phyloP scores from a whole-genome alignment of 306 rosid species.

The Cicer arietinum region DNA sequence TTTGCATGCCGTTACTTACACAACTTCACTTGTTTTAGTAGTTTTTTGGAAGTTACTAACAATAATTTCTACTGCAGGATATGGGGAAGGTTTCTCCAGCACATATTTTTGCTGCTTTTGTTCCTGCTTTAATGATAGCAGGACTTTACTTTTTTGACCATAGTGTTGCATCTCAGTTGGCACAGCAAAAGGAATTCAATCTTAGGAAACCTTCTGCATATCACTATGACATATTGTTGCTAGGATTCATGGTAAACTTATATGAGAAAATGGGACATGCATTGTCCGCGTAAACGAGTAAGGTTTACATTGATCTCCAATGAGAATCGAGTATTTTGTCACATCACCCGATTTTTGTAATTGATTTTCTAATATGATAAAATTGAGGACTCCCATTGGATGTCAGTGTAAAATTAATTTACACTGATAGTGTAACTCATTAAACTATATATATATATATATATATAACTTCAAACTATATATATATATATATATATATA shows the following conservation, averaged over 20 bases:
- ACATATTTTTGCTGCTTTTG: slow-evolving; percentile 70
- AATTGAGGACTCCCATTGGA: no score
- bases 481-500: background rate
- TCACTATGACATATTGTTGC: slow-evolving; percentile 80
- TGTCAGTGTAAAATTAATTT: no score
- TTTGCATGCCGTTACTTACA: slow-evolving; percentile 7
- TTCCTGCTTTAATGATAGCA: slow-evolving; percentile 85
- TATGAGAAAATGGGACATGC: no score
- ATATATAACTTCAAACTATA: background rate
- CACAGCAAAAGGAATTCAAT: slow-evolving; percentile 93
- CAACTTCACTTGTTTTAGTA: background rate
- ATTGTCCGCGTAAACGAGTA: no score
- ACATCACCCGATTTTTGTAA: no score
- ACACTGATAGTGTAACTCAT: no score
- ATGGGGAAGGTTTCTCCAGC: slow-evolving; percentile 73
- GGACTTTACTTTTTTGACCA: slow-evolving; percentile 95
- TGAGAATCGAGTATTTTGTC: no score
- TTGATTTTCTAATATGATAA: no score
- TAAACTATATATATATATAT: background rate
- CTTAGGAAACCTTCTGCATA: slow-evolving; percentile 84
- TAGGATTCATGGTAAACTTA: slow-evolving; percentile 64
- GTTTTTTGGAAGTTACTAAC: slow-evolving; percentile 19
- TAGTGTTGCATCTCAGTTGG: slow-evolving; percentile 87
- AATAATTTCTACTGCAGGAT: slow-evolving; percentile 58
- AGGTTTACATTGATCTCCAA: no score